Conservation (phyloP, 495 filamentous ascomycete genomes). For the Emericellopsis terricola region DNA sequence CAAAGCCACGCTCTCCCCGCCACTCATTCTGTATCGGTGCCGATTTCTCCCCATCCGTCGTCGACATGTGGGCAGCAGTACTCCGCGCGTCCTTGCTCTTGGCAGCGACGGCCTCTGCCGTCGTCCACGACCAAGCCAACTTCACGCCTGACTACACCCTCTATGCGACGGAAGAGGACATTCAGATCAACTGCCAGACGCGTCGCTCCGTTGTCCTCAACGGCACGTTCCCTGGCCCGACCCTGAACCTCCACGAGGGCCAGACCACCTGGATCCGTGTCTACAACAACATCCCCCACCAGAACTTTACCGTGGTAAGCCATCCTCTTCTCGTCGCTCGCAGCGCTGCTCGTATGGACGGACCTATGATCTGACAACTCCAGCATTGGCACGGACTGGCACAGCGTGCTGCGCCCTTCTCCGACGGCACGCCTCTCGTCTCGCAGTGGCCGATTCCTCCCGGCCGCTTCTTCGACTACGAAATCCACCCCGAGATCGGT, state of each 20-base stretch:
- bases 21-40: too few relatives aligned
- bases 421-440: constrained; percentile 33
- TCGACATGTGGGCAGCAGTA: too few relatives aligned
- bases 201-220: constrained; percentile 31
- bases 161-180: constrained; percentile 18
- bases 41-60: too few relatives aligned
- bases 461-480: constrained; percentile 42
- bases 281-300: constrained; percentile 35
- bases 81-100: too few relatives aligned
- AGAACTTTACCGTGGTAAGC: constrained; percentile 37
- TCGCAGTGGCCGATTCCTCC: constrained; percentile 42
- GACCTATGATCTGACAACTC: constrained; percentile 5
- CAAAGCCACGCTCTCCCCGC: too few relatives aligned
- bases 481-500: constrained; percentile 26
- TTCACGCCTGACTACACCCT: constrained; percentile 34
- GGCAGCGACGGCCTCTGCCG: too few relatives aligned
- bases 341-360: too few relatives aligned
- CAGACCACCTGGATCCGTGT: constrained; percentile 37
- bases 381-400: constrained; percentile 44
- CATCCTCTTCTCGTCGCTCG: neutral
- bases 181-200: constrained; percentile 23
- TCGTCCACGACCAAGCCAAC: too few relatives aligned
- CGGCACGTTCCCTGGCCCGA: constrained; percentile 33
- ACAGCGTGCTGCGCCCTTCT: constrained; percentile 35
- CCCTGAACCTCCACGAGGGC: constrained; percentile 26